Percentiles rank a stretch among this genome's conserved stretches.
These are phyloP conservation scores for Andrographis paniculata DNA, from an alignment of 305 asterid genomes.

Conservation along the genomic window DNA sequence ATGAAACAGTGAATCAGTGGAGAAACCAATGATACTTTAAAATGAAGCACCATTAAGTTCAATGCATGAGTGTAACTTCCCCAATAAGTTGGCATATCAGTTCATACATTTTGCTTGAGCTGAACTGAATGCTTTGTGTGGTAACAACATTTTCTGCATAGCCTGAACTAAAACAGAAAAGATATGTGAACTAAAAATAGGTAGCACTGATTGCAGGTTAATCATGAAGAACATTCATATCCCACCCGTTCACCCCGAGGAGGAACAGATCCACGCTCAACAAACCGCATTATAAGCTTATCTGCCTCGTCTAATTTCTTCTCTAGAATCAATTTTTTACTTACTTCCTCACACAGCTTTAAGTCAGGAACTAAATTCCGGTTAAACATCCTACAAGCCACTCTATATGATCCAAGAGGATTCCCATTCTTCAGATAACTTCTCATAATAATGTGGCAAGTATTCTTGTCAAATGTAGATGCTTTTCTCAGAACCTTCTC, in stretches of 20 bases:
- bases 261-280: conserved; percentile 54
- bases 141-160: too few relatives aligned
- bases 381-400: conserved; percentile 86
- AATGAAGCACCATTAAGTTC: not conserved
- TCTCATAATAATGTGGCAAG: conserved; percentile 67
- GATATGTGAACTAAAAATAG: too few relatives aligned
- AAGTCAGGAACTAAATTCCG: conserved; percentile 78
- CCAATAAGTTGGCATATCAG: not conserved
- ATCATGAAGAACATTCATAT: not conserved
- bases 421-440: conserved; percentile 52
- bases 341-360: conserved; percentile 72
- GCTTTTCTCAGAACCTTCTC: conserved; percentile 64
- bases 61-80: not conserved
- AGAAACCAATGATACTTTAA: not conserved
- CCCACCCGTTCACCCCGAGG: conserved; percentile 18
- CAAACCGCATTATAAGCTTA: conserved; percentile 75
- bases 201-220: too few relatives aligned
- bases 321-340: conserved; percentile 40
- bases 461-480: conserved; percentile 55
- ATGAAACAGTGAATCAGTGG: conserved; percentile 1
- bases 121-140: not conserved
- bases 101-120: not conserved
- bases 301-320: conserved; percentile 72
- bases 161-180: too few relatives aligned
- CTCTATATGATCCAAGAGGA: conserved; percentile 66